Percentiles rank a stretch among this genome's conserved stretches.
Conservation (phyloP, 768 basidiomycete species). For the Coprinopsis cinerea region DNA sequence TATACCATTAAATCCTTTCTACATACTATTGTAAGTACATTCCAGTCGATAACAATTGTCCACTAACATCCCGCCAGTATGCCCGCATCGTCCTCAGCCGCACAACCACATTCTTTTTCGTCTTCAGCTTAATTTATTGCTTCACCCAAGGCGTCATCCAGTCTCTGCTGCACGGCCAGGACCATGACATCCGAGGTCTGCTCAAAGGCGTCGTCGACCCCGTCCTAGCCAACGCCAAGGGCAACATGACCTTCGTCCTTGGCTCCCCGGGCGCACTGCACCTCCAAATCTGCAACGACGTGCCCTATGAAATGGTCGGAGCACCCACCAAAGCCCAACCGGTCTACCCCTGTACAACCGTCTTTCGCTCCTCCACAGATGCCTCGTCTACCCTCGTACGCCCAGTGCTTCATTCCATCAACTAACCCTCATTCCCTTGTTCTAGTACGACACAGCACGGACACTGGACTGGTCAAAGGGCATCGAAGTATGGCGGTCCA, state of each 20-base stretch:
- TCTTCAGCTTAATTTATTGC: conserved; percentile 45
- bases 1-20: background rate
- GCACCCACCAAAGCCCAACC: background rate
- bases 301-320: conserved; percentile 29
- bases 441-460: too few relatives aligned
- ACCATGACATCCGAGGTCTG: conserved; percentile 33
- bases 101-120: conserved; percentile 41
- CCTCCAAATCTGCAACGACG: conserved; percentile 39
- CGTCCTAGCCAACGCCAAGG: conserved; percentile 29
- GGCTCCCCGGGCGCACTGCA: conserved; percentile 22
- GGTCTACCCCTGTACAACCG: conserved; percentile 27
- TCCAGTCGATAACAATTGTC: too few relatives aligned
- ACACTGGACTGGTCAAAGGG: too few relatives aligned
- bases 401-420: too few relatives aligned
- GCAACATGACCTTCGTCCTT: conserved; percentile 32
- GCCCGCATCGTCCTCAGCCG: conserved; percentile 32
- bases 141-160: conserved; percentile 48
- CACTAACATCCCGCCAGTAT: too few relatives aligned
- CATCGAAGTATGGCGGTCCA: too few relatives aligned
- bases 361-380: conserved; percentile 25
- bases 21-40: conserved; percentile 13
- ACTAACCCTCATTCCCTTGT: too few relatives aligned
- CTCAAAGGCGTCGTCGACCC: conserved; percentile 30
- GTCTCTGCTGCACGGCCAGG: conserved; percentile 40
- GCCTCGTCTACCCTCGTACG: too few relatives aligned